Conservation (phyloP, 2,329 filamentous ascomycete species). For the Epichloe bromicola region DNA sequence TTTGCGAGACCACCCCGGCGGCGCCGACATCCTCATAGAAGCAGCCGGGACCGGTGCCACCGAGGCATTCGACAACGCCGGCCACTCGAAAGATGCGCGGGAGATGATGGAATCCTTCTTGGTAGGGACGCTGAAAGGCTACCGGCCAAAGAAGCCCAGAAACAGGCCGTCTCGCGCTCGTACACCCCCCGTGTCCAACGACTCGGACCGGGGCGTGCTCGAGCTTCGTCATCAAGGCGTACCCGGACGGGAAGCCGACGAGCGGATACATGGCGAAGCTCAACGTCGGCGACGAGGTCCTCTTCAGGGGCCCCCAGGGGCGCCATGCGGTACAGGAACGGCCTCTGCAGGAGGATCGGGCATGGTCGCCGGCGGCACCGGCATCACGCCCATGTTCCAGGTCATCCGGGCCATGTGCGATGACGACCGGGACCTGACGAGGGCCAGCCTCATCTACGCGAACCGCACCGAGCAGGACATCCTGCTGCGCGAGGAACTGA, state of each 20-base stretch:
- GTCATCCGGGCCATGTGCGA: slow-evolving; percentile 51
- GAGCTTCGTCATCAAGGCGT: slow-evolving; percentile 39
- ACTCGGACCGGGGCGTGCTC: slow-evolving; percentile 32
- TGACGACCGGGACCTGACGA: slow-evolving; percentile 42
- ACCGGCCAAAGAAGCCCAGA: slow-evolving; percentile 7
- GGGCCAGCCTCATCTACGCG: slow-evolving; percentile 44
- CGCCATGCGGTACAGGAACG: slow-evolving; percentile 36
- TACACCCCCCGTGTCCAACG: slow-evolving; percentile 43
- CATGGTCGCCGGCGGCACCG: slow-evolving; percentile 26
- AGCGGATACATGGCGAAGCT: slow-evolving; percentile 34
- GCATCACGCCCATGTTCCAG: slow-evolving; percentile 29
- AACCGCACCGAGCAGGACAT: slow-evolving; percentile 48
- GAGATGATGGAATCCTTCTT: slow-evolving; percentile 27
- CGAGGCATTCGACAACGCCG: slow-evolving; percentile 71
- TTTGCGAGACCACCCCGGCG: slow-evolving; percentile 51
- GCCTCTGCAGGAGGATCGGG: slow-evolving; percentile 32
- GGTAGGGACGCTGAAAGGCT: slow-evolving; percentile 25
- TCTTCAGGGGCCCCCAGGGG: slow-evolving; percentile 44
- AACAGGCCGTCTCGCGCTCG: slow-evolving; percentile 31
- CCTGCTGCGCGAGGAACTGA: slow-evolving; percentile 41
- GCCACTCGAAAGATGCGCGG: slow-evolving; percentile 54
- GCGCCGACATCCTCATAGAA: slow-evolving; percentile 65
- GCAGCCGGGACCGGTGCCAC: slow-evolving; percentile 67
- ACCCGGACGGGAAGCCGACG: slow-evolving; percentile 37
- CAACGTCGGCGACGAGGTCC: slow-evolving; percentile 33